These are phyloP conservation scores for Cryptosporidium parvum DNA, from an alignment of 169 alveolate genomes.

Conservation along the genomic window DNA sequence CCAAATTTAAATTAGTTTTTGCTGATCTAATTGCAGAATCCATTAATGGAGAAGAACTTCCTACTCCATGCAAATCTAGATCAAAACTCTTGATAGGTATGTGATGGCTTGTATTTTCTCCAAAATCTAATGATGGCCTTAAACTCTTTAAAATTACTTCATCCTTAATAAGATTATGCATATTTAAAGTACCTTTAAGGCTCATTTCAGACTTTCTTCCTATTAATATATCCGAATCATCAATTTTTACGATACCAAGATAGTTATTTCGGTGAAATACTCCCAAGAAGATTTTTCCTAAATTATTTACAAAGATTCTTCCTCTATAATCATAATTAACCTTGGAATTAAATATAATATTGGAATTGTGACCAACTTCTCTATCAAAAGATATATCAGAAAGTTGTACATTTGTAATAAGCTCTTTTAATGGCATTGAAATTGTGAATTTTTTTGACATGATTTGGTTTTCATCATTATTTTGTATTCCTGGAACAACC, in stretches of 20 bases:
- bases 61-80: conserved; percentile 61
- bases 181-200: conserved; percentile 48
- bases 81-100: conserved; percentile 23
- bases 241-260: conserved; percentile 51
- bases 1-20: conserved; percentile 38
- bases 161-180: conserved; percentile 57
- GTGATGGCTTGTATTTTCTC: conserved; percentile 30
- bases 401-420: conserved; percentile 56
- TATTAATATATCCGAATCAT: conserved; percentile 28
- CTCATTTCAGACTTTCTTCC: conserved; percentile 51
- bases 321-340: conserved; percentile 58
- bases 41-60: conserved; percentile 62
- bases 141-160: conserved; percentile 19
- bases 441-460: conserved; percentile 43
- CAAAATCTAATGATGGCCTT: conserved; percentile 66
- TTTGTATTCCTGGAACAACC: not conserved
- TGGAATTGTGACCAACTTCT: conserved; percentile 33
- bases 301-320: conserved; percentile 29
- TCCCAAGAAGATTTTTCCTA: conserved; percentile 67
- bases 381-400: conserved; percentile 48
- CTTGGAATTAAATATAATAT: conserved; percentile 30
- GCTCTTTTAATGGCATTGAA: conserved; percentile 54
- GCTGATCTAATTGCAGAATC: conserved; percentile 58
- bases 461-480: not conserved
- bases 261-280: conserved; percentile 39